Conservation (phyloP, 1,139 yeast species). For the Suhomyces wounanorum region DNA sequence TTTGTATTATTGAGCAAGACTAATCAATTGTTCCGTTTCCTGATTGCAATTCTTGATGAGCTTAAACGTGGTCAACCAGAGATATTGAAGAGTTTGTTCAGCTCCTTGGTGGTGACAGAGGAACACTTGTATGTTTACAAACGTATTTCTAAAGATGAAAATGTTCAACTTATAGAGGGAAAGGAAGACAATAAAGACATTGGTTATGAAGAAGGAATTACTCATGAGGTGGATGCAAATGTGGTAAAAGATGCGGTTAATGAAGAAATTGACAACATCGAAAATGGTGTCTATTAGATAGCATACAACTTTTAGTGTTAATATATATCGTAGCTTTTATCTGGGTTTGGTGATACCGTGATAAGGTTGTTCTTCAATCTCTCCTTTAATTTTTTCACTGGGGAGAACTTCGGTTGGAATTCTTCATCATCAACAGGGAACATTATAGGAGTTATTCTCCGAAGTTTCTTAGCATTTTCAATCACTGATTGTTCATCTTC, state of each 20-base stretch:
- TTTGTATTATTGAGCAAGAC: neutral
- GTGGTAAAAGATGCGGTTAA: slow-evolving; percentile 13
- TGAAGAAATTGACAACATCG: slow-evolving; percentile 15
- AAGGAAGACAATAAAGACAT: neutral
- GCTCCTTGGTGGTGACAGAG: slow-evolving; percentile 25
- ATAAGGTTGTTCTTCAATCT: slow-evolving; percentile 17
- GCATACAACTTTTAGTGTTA: neutral
- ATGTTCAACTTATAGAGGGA: slow-evolving; percentile 4
- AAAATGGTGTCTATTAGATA: slow-evolving; percentile 1
- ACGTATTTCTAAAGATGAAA: slow-evolving; percentile 21
- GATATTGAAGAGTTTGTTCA: slow-evolving; percentile 20
- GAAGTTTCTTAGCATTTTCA: slow-evolving; percentile 41
- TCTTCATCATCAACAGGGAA: slow-evolving; percentile 38
- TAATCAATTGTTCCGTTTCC: neutral
- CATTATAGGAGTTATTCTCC: slow-evolving; percentile 42
- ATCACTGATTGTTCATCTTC: slow-evolving; percentile 26
- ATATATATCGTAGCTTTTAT: slow-evolving; percentile 2
- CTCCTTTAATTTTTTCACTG: slow-evolving; percentile 32
- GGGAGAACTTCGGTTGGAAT: slow-evolving; percentile 36
- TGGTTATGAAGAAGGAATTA: slow-evolving; percentile 4
- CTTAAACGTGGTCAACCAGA: slow-evolving; percentile 18
- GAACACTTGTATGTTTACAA: slow-evolving; percentile 36
- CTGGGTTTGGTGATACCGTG: slow-evolving; percentile 12
- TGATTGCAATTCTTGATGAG: slow-evolving; percentile 16
- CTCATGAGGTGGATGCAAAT: slow-evolving; percentile 14